Conservation (phyloP, 257 asterid genomes). For the Anisodus acutangulus region DNA sequence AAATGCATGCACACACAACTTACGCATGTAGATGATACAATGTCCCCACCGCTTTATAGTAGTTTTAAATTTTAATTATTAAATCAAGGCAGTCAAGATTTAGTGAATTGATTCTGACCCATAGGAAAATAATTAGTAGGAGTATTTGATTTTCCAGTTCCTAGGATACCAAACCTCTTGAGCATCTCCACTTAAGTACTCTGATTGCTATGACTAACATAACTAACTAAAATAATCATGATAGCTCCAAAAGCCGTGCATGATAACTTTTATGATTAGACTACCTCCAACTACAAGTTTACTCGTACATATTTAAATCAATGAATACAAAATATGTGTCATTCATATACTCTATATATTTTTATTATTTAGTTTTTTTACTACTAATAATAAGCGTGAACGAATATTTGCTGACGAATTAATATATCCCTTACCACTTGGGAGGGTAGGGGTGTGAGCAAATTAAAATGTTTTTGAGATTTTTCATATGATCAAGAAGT, state of each 20-base stretch:
- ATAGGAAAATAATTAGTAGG: neutral
- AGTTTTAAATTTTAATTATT: neutral
- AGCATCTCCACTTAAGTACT: constrained; percentile 22
- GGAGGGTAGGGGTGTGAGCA: too few species aligned
- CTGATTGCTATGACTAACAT: constrained; percentile 1
- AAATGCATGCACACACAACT: neutral
- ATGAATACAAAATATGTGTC: too few species aligned
- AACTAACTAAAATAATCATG: constrained; percentile 18
- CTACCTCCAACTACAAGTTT: neutral
- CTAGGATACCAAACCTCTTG: constrained; percentile 32
- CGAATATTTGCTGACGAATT: too few species aligned
- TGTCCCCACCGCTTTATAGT: constrained; percentile 9
- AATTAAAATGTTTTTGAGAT: neutral
- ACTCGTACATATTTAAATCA: neutral
- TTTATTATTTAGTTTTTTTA: too few species aligned
- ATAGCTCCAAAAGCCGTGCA: constrained; percentile 24
- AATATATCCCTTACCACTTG: too few species aligned
- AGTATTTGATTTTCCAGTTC: neutral
- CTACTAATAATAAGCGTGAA: too few species aligned
- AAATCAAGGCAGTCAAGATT: constrained; percentile 3
- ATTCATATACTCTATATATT: too few species aligned
- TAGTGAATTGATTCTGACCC: neutral
- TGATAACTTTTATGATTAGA: constrained; percentile 19
- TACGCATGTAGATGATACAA: neutral
- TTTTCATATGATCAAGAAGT: neutral